A percentile compares a stretch with the other conserved stretches of the same genome.
These are phyloP conservation scores for Rhizopus delemar DNA, from an alignment of 371 early-diverging fungal species.

Conservation along the genomic window DNA sequence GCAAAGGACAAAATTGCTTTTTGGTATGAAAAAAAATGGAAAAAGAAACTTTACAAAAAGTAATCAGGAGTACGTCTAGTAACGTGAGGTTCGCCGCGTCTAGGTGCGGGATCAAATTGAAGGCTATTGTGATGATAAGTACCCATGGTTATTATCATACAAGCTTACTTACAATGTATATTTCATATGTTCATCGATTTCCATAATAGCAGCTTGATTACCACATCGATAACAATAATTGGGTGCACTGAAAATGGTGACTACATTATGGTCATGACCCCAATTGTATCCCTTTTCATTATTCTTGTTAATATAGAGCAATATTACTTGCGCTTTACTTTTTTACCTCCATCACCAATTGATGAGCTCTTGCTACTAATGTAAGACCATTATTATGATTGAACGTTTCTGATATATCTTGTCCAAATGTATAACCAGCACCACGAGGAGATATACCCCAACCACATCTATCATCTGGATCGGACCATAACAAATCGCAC, in stretches of 20 bases:
- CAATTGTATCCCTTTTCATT: slow-evolving; percentile 87
- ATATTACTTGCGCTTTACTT: neutral
- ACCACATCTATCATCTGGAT: slow-evolving; percentile 97
- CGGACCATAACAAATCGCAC: slow-evolving; percentile 98
- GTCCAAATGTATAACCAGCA: slow-evolving; percentile 98
- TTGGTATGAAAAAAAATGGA: too few relatives aligned
- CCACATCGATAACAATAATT: slow-evolving; percentile 99
- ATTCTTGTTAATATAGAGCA: slow-evolving; percentile 41
- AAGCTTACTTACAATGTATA: slow-evolving; percentile 80
- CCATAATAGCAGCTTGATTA: slow-evolving; percentile 98
- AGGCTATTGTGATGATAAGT: slow-evolving; percentile 53
- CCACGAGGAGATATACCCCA: slow-evolving; percentile 99
- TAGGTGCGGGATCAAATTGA: slow-evolving; percentile 98
- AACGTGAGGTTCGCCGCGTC: slow-evolving; percentile 96
- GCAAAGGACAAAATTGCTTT: too few relatives aligned
- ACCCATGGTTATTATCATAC: neutral
- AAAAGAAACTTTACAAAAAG: slow-evolving; percentile 73
- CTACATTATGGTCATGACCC: slow-evolving; percentile 97
- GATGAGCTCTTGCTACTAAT: slow-evolving; percentile 95
- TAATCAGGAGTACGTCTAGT: slow-evolving; percentile 98
- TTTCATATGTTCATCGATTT: slow-evolving; percentile 91
- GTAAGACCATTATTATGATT: slow-evolving; percentile 94
- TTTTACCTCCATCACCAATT: slow-evolving; percentile 75
- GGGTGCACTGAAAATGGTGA: slow-evolving; percentile 99
- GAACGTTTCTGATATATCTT: slow-evolving; percentile 95